A percentile compares a stretch with the other conserved stretches of the same genome.
Conservation (phyloP, 257 asterid genomes). For the Knoxia roxburghii region DNA sequence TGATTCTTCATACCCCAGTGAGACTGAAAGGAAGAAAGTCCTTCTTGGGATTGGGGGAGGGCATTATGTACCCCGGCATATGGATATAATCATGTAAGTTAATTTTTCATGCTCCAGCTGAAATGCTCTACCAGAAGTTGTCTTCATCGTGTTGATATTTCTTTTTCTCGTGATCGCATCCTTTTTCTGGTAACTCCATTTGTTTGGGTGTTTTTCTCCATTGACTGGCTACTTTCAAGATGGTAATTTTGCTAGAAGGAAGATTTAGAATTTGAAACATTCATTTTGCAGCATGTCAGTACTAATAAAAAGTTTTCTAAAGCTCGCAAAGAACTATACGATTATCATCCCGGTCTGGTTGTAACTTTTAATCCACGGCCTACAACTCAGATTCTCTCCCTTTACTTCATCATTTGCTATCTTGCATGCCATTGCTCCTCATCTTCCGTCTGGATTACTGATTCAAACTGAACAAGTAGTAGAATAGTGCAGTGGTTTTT, state of each 20-base stretch:
- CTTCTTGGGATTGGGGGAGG: constrained; percentile 98
- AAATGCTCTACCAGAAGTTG: neutral
- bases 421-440: neutral
- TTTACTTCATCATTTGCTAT: neutral
- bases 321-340: neutral
- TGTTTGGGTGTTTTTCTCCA: neutral
- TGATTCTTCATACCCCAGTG: constrained; percentile 25
- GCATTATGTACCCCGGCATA: constrained; percentile 93
- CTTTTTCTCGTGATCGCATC: neutral
- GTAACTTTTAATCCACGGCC: too few species aligned
- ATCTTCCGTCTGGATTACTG: neutral
- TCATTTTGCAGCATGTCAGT: neutral
- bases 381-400: neutral
- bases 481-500: constrained; percentile 1
- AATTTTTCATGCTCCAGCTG: neutral
- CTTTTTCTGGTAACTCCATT: neutral
- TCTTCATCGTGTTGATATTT: neutral
- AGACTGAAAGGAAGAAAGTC: constrained; percentile 51
- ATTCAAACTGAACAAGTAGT: neutral
- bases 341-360: neutral
- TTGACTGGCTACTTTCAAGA: neutral
- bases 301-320: neutral
- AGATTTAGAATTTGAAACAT: neutral
- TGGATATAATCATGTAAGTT: constrained; percentile 79
- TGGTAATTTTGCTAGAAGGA: neutral